These are phyloP conservation scores for Bjerkandera adusta DNA, from an alignment of 1,284 basidiomycete genomes.

Conservation along the genomic window DNA sequence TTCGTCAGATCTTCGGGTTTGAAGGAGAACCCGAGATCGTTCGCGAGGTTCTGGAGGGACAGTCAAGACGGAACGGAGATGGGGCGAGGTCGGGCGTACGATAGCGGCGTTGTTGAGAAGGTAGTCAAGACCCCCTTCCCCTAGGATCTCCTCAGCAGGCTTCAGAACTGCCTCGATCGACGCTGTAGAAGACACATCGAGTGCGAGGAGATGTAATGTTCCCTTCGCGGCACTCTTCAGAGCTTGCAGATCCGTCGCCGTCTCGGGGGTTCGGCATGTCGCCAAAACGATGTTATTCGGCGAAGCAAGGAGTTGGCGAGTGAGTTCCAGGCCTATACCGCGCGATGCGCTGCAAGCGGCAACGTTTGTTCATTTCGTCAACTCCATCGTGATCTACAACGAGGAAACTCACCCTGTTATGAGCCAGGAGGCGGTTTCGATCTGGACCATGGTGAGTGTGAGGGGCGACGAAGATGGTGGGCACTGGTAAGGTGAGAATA, in stretches of 20 bases:
- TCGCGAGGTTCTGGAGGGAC: constrained; percentile 22
- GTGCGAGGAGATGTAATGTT: constrained; percentile 31
- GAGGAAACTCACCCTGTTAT: constrained; percentile 1
- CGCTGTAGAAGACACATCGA: constrained; percentile 32
- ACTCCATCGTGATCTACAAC: not conserved
- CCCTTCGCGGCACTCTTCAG: constrained; percentile 25
- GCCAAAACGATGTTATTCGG: constrained; percentile 36
- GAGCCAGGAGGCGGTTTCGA: too few species aligned
- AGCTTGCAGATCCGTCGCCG: constrained; percentile 27
- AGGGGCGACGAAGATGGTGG: too few species aligned
- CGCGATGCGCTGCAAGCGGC: constrained; percentile 33
- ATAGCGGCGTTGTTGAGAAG: constrained; percentile 41
- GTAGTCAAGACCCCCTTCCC: constrained; percentile 33
- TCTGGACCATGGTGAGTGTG: too few species aligned
- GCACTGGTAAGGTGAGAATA: too few species aligned
- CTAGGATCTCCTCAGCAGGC: constrained; percentile 27
- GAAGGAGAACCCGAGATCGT: constrained; percentile 27
- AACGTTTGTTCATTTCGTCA: not conserved
- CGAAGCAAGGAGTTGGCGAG: constrained; percentile 32
- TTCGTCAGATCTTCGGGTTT: constrained; percentile 18
- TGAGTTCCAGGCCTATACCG: constrained; percentile 39
- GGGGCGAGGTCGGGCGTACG: constrained; percentile 23
- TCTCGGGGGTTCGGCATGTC: constrained; percentile 34
- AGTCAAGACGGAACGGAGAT: constrained; percentile 12
- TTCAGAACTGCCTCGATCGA: constrained; percentile 29